Base-by-base conservation (phyloP, 192 early-diverging fungal species). In the Jimgerdemannia lactiflua region DNA sequence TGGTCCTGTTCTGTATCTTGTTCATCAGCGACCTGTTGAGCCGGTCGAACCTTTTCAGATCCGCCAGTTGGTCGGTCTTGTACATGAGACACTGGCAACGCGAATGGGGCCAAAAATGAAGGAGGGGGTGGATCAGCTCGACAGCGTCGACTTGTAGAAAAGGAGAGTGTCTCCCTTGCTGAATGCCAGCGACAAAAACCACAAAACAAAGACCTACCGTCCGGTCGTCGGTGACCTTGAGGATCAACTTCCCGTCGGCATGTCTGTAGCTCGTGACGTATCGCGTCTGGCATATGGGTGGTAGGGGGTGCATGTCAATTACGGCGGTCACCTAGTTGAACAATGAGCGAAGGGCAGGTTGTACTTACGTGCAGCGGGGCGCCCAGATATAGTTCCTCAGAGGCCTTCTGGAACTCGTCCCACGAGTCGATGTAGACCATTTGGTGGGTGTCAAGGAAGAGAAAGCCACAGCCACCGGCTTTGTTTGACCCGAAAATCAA, bases 391-490 rank as follows among this genome's bases (percentile, higher is more conserved):
- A 94, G 82, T 20, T 92, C 89, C 71, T 93, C 93, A 42, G 87
- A 89, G 17, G 90, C 91, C 70, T 88, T 86, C 80, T 94, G 89
- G 75, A 91, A 94, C 43, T 93, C 88, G 72, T 93, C 91, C 92
- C 92, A 94, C 29, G 76, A 78, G 11, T 85, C 86, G 67, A 94
- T 88, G 81, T 93, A 93, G 64, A 89, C 88, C 91, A 91, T 92
- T 42, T 64, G 74, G 43, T 39, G 75, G 70, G 43, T 65, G 14
- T 65, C 64, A 18, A 65, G 19, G 19, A 14, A 19, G 14, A 14
- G 14, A 65, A 65, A 65, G 14, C 64, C 64, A 65, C 29, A 29
- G 29, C 29, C 29, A 29, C 29, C 29, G 29, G 29, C 29, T 29
- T 29, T 29, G 29, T 29, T 29, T 29, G 29, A 29, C 29, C 29